Evolutionary conservation across 2,329 filamentous ascomycete species (phyloP).

Genomic region (Bipolaris cookei): DNA sequence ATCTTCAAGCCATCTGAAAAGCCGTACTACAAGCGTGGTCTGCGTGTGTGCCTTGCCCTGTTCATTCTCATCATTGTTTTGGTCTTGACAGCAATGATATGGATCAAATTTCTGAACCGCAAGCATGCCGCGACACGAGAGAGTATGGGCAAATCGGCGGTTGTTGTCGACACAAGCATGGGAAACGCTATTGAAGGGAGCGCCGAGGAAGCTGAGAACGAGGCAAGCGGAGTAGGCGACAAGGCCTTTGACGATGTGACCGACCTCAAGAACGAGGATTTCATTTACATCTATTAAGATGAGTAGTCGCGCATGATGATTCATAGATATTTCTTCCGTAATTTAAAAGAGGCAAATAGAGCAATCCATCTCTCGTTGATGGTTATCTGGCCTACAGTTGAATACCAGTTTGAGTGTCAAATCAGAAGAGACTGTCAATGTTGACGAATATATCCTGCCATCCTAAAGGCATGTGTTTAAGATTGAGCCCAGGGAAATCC

Average conservation of each 20-base stretch:
- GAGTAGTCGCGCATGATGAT: background rate
- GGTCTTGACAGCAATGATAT: conserved; percentile 53
- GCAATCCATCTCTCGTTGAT: background rate
- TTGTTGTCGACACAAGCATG: conserved; percentile 66
- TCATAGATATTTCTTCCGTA: background rate
- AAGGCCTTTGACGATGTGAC: conserved; percentile 65
- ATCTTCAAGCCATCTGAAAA: conserved; percentile 68
- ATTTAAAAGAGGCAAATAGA: background rate
- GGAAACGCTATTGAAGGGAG: conserved; percentile 55
- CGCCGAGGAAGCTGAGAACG: conserved; percentile 36
- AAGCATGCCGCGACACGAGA: conserved; percentile 62
- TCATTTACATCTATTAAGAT: conserved; percentile 61
- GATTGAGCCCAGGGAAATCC: conserved; percentile 62
- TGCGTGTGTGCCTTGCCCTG: conserved; percentile 66
- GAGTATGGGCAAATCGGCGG: conserved; percentile 64
- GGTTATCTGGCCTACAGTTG: background rate
- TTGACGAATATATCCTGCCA: conserved; percentile 59
- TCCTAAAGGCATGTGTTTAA: conserved; percentile 57
- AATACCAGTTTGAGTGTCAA: background rate
- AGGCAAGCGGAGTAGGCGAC: conserved; percentile 48
- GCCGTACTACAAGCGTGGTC: conserved; percentile 63
- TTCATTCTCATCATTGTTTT: conserved; percentile 66
- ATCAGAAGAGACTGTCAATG: conserved; percentile 45
- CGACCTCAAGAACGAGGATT: conserved; percentile 68
- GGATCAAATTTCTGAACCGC: conserved; percentile 61